A percentile compares a stretch with the other conserved stretches of the same genome.
Evolutionary conservation across 129 eudicot species (phyloP).

Genomic region (Cynara cardunculus): DNA sequence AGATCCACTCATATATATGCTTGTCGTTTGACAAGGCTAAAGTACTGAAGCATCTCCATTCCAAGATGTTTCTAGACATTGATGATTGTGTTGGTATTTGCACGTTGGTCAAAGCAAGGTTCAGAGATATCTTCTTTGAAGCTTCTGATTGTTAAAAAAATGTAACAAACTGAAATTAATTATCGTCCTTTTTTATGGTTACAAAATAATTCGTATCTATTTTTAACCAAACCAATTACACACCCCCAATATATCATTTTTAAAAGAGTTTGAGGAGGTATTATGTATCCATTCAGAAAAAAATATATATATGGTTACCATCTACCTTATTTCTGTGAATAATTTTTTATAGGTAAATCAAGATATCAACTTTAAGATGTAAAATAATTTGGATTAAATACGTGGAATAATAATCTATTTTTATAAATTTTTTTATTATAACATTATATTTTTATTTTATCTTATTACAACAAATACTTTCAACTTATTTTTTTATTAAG

Average conservation of each 20-base stretch:
- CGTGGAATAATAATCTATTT: too few relatives aligned
- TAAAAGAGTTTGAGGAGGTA: neutral
- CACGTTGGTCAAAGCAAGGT: neutral
- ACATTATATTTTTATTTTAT: too few relatives aligned
- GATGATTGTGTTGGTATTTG: neutral
- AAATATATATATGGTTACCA: too few relatives aligned
- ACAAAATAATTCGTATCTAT: neutral
- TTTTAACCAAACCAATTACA: neutral
- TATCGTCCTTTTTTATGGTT: neutral
- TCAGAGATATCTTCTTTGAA: neutral
- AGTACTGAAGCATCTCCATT: neutral
- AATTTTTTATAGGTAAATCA: neutral
- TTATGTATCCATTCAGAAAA: neutral
- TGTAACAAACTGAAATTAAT: neutral
- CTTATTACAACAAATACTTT: too few relatives aligned
- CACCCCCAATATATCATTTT: neutral
- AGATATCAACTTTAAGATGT: neutral
- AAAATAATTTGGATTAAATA: too few relatives aligned
- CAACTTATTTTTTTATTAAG: too few relatives aligned
- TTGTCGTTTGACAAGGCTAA: neutral
- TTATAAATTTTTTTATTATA: too few relatives aligned
- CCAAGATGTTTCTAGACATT: neutral
- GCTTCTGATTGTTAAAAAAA: neutral
- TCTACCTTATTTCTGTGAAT: neutral
- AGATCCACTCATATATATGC: neutral